phyloP scores from a whole-genome alignment of 495 filamentous ascomycete genomes.

The Aspergillus homomorphus region DNA sequence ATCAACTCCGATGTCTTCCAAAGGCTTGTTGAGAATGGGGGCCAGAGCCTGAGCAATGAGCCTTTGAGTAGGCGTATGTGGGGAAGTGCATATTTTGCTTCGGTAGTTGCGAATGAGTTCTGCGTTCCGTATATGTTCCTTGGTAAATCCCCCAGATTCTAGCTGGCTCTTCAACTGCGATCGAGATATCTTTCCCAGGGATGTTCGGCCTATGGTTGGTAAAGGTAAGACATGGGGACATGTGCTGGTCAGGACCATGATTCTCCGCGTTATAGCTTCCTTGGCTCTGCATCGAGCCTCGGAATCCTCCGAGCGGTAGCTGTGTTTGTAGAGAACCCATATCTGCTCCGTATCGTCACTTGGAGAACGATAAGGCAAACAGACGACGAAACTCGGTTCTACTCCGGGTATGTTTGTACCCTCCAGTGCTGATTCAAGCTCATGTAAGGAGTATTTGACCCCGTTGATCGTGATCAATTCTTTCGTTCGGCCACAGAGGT shows the following conservation, averaged over 20 bases:
- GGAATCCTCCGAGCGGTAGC: neutral
- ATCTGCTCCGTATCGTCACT: slow-evolving; percentile 35
- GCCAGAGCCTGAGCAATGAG: neutral
- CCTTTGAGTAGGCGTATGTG: neutral
- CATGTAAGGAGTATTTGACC: slow-evolving; percentile 42
- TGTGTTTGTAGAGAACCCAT: slow-evolving; percentile 30
- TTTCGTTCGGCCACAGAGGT: slow-evolving; percentile 52
- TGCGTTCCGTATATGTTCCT: neutral
- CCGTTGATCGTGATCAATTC: slow-evolving; percentile 56
- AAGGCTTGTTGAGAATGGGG: neutral
- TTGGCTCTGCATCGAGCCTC: neutral
- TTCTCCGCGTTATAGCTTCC: neutral
- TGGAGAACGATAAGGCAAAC: slow-evolving; percentile 29
- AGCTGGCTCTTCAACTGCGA: slow-evolving; percentile 31
- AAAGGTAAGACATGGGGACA: slow-evolving; percentile 20
- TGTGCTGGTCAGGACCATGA: slow-evolving; percentile 13
- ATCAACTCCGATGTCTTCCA: neutral
- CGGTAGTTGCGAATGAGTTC: neutral
- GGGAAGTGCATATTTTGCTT: neutral
- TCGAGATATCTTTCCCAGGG: slow-evolving; percentile 49
- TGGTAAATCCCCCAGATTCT: neutral
- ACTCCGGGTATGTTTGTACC: slow-evolving; percentile 29
- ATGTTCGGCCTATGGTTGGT: slow-evolving; percentile 9
- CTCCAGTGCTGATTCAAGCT: slow-evolving; percentile 44
- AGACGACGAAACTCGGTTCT: slow-evolving; percentile 22